Percentiles rank a stretch among this genome's conserved stretches.
Conservation (phyloP, 805 yeast species). For the Metschnikowia proteae region DNA sequence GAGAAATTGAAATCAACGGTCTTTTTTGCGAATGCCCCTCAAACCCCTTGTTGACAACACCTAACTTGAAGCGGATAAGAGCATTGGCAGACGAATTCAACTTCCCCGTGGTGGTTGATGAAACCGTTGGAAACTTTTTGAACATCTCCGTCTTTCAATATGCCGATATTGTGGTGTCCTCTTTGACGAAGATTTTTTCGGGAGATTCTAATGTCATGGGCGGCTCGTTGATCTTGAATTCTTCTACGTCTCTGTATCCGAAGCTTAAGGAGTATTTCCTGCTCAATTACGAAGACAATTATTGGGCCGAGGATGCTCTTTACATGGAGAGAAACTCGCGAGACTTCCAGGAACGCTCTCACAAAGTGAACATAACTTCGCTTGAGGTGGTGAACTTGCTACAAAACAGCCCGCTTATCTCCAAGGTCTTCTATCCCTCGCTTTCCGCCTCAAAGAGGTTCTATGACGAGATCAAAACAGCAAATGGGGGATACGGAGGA, state of each 20-base stretch:
- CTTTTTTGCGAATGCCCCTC: slow-evolving; percentile 93
- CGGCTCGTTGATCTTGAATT: slow-evolving; percentile 80
- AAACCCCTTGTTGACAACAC: slow-evolving; percentile 86
- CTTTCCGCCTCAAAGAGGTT: slow-evolving; percentile 49
- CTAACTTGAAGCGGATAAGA: slow-evolving; percentile 65
- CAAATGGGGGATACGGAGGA: slow-evolving; percentile 86
- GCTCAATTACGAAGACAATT: slow-evolving; percentile 59
- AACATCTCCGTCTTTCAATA: slow-evolving; percentile 78
- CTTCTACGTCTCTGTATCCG: slow-evolving; percentile 49
- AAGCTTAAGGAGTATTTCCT: slow-evolving; percentile 48
- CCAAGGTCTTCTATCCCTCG: slow-evolving; percentile 70
- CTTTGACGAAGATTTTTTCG: slow-evolving; percentile 86
- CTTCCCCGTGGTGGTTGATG: slow-evolving; percentile 85
- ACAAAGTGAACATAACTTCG: slow-evolving; percentile 54
- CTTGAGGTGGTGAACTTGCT: slow-evolving; percentile 53
- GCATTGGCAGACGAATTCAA: slow-evolving; percentile 62
- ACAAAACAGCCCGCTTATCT: slow-evolving; percentile 48
- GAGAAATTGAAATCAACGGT: slow-evolving; percentile 61
- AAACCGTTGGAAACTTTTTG: slow-evolving; percentile 87
- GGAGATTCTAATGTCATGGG: slow-evolving; percentile 97
- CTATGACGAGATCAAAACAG: slow-evolving; percentile 68
- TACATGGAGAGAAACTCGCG: slow-evolving; percentile 89
- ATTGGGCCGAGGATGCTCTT: slow-evolving; percentile 95
- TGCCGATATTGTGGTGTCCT: slow-evolving; percentile 83
- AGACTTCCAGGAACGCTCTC: slow-evolving; percentile 69